These are phyloP conservation scores for Clonostachys solani DNA, from an alignment of 2,329 filamentous ascomycete species.

Conservation along the genomic window DNA sequence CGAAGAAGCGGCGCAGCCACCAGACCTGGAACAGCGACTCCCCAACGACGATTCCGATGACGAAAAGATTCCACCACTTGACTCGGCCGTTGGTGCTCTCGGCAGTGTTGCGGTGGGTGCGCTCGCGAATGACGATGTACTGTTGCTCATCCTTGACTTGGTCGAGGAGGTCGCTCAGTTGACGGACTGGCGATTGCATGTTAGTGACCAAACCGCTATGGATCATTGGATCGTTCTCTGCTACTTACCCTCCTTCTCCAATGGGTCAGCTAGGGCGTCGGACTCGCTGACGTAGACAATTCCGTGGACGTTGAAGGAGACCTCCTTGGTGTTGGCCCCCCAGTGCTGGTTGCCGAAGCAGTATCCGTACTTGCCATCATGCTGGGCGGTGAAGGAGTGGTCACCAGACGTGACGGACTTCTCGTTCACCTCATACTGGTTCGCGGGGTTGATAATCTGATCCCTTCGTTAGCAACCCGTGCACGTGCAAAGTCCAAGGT, in stretches of 20 bases:
- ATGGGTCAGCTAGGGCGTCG: slow-evolving; percentile 78
- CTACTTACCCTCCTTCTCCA: slow-evolving; percentile 81
- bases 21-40: slow-evolving; percentile 98
- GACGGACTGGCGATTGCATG: slow-evolving; percentile 55
- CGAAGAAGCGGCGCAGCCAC: slow-evolving; percentile 98
- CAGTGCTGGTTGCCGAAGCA: slow-evolving; percentile 99
- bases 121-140: slow-evolving; percentile 93
- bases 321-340: slow-evolving; percentile 94
- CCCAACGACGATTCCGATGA: slow-evolving; percentile 81
- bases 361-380: slow-evolving; percentile 89
- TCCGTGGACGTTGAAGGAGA: slow-evolving; percentile 98
- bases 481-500: not conserved
- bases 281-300: slow-evolving; percentile 94
- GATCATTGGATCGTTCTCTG: not conserved
- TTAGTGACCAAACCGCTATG: not conserved
- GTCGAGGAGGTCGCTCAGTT: slow-evolving; percentile 77
- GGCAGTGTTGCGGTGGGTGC: slow-evolving; percentile 95
- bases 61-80: slow-evolving; percentile 99
- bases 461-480: not conserved
- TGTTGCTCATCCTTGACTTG: slow-evolving; percentile 97
- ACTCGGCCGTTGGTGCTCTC: slow-evolving; percentile 97
- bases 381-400: slow-evolving; percentile 80
- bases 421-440: slow-evolving; percentile 74
- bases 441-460: slow-evolving; percentile 73
- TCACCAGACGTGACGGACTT: slow-evolving; percentile 84